These are phyloP conservation scores for Brassica nigra DNA, from an alignment of 345 rosid species.

Conservation along the genomic window DNA sequence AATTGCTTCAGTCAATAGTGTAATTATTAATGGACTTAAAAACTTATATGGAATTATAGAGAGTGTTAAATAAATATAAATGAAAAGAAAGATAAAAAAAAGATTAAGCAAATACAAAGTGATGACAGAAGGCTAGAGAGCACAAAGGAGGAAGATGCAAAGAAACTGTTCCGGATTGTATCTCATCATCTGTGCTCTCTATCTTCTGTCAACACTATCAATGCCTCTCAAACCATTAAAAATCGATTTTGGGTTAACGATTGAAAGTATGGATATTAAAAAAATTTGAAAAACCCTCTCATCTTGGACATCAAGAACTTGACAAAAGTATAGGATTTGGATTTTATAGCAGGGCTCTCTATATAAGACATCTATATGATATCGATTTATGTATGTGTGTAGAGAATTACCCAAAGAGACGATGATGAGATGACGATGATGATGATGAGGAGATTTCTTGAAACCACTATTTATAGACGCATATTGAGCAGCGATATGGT, in stretches of 20 bases:
- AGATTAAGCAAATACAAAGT: constrained; percentile 17
- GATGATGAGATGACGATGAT: constrained; percentile 19
- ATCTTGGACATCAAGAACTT: background rate
- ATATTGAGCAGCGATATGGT: background rate
- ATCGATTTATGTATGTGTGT: background rate
- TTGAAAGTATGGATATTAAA: background rate
- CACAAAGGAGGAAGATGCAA: constrained; percentile 71
- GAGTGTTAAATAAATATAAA: background rate
- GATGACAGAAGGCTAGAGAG: constrained; percentile 88
- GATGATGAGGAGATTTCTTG: constrained; percentile 8
- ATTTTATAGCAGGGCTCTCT: background rate
- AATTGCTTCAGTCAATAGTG: background rate
- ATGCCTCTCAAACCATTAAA: constrained; percentile 6
- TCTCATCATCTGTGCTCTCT: constrained; percentile 83
- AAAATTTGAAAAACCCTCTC: background rate
- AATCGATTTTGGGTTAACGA: background rate
- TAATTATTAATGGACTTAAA: background rate
- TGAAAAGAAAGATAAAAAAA: background rate
- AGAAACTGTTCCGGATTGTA: background rate
- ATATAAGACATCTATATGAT: background rate
- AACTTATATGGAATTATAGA: background rate
- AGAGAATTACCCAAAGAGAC: constrained; percentile 7
- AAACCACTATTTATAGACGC: constrained; percentile 38
- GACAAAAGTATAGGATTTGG: background rate
- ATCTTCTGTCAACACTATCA: constrained; percentile 74